These are phyloP conservation scores for Dendrothele bispora DNA, from an alignment of 768 basidiomycete genomes.

Conservation along the genomic window DNA sequence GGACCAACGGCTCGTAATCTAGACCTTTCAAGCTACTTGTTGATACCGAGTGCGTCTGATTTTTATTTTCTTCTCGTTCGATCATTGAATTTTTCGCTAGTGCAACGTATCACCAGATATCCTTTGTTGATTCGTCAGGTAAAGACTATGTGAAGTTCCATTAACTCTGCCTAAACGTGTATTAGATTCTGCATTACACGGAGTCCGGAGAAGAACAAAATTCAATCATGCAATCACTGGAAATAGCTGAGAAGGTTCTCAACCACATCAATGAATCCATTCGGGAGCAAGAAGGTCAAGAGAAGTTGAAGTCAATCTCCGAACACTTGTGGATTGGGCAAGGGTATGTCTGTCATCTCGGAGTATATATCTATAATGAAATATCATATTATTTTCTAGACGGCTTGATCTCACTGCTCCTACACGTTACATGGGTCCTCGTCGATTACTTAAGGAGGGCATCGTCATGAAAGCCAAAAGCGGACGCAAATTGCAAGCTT, in stretches of 20 bases:
- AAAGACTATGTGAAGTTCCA: constrained; percentile 3
- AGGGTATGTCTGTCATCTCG: constrained; percentile 47
- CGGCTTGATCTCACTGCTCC: constrained; percentile 89
- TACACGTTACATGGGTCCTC: constrained; percentile 80
- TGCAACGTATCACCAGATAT: constrained; percentile 96
- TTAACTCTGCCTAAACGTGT: neutral
- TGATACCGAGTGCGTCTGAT: constrained; percentile 76
- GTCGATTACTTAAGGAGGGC: constrained; percentile 81
- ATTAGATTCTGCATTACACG: constrained; percentile 80
- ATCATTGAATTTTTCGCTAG: constrained; percentile 34
- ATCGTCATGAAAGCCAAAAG: constrained; percentile 79
- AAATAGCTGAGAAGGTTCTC: constrained; percentile 71
- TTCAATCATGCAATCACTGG: constrained; percentile 53
- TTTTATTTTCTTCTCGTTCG: neutral
- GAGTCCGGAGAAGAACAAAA: constrained; percentile 61
- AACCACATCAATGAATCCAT: constrained; percentile 87
- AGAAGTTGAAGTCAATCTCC: constrained; percentile 73
- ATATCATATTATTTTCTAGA: constrained; percentile 29
- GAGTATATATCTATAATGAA: no score
- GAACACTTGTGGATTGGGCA: constrained; percentile 86
- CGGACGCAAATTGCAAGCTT: constrained; percentile 69
- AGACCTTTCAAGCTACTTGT: constrained; percentile 87
- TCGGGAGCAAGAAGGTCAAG: constrained; percentile 76
- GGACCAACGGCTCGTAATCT: constrained; percentile 77
- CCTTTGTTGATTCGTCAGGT: constrained; percentile 86